Conservation (phyloP, 2,329 filamentous ascomycete genomes). For the Xylaria sp. region DNA sequence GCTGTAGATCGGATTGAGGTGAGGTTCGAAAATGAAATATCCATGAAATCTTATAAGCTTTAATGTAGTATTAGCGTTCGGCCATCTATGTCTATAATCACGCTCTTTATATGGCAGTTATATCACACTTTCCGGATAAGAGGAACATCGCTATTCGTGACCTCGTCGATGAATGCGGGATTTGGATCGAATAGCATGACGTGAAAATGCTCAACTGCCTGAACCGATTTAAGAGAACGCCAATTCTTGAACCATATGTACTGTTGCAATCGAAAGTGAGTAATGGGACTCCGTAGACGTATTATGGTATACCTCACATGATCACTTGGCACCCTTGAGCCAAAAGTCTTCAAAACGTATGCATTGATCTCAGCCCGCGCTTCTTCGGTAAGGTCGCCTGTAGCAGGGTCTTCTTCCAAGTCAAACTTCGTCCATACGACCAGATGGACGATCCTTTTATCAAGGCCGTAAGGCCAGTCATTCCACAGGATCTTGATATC, state of each 20-base stretch:
- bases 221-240: slow-evolving; percentile 83
- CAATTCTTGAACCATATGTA: slow-evolving; percentile 89
- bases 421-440: slow-evolving; percentile 94
- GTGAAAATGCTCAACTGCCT: slow-evolving; percentile 92
- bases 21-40: background rate
- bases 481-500: slow-evolving; percentile 84
- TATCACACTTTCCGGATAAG: slow-evolving; percentile 59
- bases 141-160: slow-evolving; percentile 80
- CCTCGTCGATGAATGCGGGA: slow-evolving; percentile 70
- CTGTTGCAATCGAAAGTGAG: slow-evolving; percentile 40
- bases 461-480: slow-evolving; percentile 94
- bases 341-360: slow-evolving; percentile 76
- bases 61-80: slow-evolving; percentile 7
- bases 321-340: slow-evolving; percentile 59
- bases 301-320: slow-evolving; percentile 57
- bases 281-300: slow-evolving; percentile 40
- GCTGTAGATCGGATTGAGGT: background rate
- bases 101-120: background rate
- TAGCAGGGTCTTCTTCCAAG: slow-evolving; percentile 72
- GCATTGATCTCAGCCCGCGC: slow-evolving; percentile 73
- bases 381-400: slow-evolving; percentile 73
- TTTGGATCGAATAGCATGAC: slow-evolving; percentile 88
- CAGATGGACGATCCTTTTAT: slow-evolving; percentile 80
- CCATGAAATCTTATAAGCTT: background rate
- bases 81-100: slow-evolving; percentile 18